Evolutionary conservation across 257 asterid species (phyloP).

Genomic region (Nicotiana attenuata): DNA sequence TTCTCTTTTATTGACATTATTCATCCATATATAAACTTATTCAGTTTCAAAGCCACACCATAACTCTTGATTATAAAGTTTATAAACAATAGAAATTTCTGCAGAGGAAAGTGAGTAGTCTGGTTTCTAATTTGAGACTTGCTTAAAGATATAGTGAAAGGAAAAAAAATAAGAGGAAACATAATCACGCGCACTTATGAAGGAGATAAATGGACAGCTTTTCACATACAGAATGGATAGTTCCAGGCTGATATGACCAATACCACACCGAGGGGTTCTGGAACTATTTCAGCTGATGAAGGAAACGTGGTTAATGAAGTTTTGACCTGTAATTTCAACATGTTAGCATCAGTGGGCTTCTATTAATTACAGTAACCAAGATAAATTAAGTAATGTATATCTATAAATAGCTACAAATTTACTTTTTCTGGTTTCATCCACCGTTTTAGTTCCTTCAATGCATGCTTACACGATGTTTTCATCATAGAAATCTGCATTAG

Average conservation of each 20-base stretch:
- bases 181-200: not conserved
- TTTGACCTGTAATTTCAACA: conserved; percentile 51
- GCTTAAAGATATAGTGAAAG: not conserved
- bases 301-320: conserved; percentile 62
- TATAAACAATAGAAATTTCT: not conserved
- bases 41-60: not conserved
- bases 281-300: conserved; percentile 69
- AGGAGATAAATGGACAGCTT: not conserved
- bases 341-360: not conserved
- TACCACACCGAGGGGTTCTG: conserved; percentile 83
- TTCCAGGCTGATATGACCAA: conserved; percentile 90
- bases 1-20: not conserved
- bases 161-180: not conserved
- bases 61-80: not conserved
- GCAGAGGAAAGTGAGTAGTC: not conserved
- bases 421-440: conserved; percentile 95
- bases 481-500: conserved; percentile 42
- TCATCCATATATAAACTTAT: not conserved
- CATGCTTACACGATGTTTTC: conserved; percentile 47
- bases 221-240: conserved; percentile 79
- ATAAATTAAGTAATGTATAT: not conserved
- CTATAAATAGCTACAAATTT: not conserved
- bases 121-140: not conserved
- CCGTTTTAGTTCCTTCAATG: conserved; percentile 45
- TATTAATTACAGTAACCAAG: not conserved